Base-by-base conservation (phyloP, 345 rosid genomes). In the Salix brachista region DNA sequence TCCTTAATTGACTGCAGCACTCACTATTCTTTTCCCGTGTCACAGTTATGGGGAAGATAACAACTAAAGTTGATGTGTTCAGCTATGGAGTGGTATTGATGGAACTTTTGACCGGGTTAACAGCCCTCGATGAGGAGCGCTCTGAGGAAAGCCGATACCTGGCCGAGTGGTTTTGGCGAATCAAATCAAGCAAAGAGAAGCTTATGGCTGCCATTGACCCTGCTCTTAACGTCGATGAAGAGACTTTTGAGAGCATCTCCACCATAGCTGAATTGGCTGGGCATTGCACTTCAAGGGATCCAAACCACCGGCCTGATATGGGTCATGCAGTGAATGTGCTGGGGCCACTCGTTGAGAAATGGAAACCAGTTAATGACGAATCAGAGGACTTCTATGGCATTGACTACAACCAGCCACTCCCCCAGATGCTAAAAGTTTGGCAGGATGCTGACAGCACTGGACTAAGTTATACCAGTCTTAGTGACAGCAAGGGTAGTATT, bases 281-380 rank as follows among this genome's bases (percentile, higher is more conserved):
- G 64, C 85, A 85, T 66, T 87, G 90, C 87, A 82, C 90, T 2
- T 82, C 83, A 6, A 79, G 88, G 56, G 90, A 87, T 37, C 90
- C 88, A 48, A 72, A 71, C 73, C 88, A 85, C 34, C 80, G 90
- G 18, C 90, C 90, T 8, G 88, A 87, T 72, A 87, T 87, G 90
- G 78, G 87, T 41, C 85, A 87, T 11, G 88, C 65, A 18, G 90
- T 87, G 67, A 87, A 79, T 14, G 78, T 84, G 28, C 78, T 87
- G 64, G 67, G 78, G 23, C 88, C 82, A 0, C 80, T 87, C 8
- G 88, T 87, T 12, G 84, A 85, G 85, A 82, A 80, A 58, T 87
- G 90, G 90, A 85, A 79, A 68, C 90, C 90, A 10, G 46, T 48
- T 17, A 17, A 26, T 12, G 69, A 82, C 3, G 87, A 82, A 68